Base-by-base conservation (phyloP, 768 basidiomycete species). In the Rhizopogon salebrosus region DNA sequence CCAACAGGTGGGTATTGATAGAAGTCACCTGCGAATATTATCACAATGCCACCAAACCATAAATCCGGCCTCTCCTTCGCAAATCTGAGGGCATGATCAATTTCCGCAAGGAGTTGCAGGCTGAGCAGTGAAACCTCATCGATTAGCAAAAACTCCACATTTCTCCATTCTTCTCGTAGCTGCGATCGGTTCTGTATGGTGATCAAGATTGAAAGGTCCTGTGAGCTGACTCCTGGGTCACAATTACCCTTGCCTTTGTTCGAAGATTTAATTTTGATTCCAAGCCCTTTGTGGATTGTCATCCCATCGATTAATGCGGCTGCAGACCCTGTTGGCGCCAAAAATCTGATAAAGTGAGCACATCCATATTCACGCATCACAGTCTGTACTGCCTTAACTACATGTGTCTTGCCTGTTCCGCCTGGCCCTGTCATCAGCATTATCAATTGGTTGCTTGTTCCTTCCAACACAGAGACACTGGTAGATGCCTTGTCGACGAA, bases 1-100 rank as follows among this genome's bases (percentile, higher is more conserved):
- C 51, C 45, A 0, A 70, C 64, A 16, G 71, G 71, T 1, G 66
- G 66, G 52, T 57, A 69, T 20, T 71, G 71, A 41, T 45, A 65
- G 24, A 70, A 66, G 50, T 72, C 71, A 11, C 71, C 71, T 1
- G 68, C 27, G 41, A 71, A 67, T 9, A 72, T 68, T 0, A 72
- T 18, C 1, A 51, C 54, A 1, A 70, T 48, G 0, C 70, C 70
- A 1, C 70, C 68, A 62, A 67, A 71, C 52, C 49, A 67, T 9
- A 52, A n/a, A 23, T 63, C 35, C 16, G 41, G 35, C 2, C 54
- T 58, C 51, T 70, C 62, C 23, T 56, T 64, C 1, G 64, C 64
- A 60, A 57, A 67, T 0, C 59, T 26, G 0, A 70, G 43, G 0
- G 63, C 60, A 53, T 64, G 58, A 51, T 72, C 67, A 11, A 73